These are phyloP conservation scores for Trypanosoma rangeli DNA, from an alignment of 208 protist species.

Conservation along the genomic window DNA sequence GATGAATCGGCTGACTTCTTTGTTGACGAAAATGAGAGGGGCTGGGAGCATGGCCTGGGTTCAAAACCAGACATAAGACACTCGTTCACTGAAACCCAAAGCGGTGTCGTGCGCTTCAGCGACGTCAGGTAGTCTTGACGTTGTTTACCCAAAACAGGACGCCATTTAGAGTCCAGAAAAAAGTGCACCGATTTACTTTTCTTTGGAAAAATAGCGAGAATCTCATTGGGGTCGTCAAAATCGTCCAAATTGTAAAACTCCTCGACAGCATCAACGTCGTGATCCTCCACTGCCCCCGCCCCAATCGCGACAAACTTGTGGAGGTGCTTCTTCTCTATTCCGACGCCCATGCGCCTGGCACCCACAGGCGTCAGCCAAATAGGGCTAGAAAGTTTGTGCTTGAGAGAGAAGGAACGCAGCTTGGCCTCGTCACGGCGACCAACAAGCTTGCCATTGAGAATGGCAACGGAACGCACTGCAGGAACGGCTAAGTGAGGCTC, in stretches of 20 bases:
- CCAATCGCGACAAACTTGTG: conserved; percentile 75
- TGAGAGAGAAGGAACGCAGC: conserved; percentile 72
- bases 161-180: conserved; percentile 88
- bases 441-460: conserved; percentile 75
- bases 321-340: conserved; percentile 52
- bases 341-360: conserved; percentile 64
- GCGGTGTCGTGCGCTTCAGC: conserved; percentile 52
- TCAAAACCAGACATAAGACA: conserved; percentile 89
- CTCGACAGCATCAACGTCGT: conserved; percentile 42
- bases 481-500: conserved; percentile 78
- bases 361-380: conserved; percentile 73
- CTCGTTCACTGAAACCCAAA: conserved; percentile 90
- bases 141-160: conserved; percentile 82
- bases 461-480: conserved; percentile 74
- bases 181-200: conserved; percentile 80
- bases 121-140: conserved; percentile 70
- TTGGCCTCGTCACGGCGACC: conserved; percentile 78
- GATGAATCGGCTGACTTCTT: conserved; percentile 23
- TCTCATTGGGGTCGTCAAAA: conserved; percentile 61
- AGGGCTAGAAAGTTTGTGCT: conserved; percentile 85
- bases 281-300: conserved; percentile 44
- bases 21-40: conserved; percentile 37
- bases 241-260: conserved; percentile 90
- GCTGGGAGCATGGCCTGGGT: conserved; percentile 32
- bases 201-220: conserved; percentile 85